Evolutionary conservation across 2,329 filamentous ascomycete species (phyloP).

Genomic region (Rhynchosporium agropyri): DNA sequence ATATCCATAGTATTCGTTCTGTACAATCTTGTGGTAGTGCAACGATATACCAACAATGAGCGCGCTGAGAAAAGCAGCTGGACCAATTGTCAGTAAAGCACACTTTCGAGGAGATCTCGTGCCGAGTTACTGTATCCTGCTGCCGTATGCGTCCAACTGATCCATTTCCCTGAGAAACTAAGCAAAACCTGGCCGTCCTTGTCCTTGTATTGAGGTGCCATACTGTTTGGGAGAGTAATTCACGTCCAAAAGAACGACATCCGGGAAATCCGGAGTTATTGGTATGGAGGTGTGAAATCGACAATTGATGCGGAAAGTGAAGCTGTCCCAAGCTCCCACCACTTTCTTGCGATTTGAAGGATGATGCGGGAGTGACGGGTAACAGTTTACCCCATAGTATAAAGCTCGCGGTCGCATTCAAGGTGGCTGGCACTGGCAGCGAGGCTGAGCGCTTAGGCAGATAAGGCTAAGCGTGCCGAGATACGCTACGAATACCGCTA

Average conservation of each 20-base stretch:
- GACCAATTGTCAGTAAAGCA: conserved; percentile 28
- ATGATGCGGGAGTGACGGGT: conserved; percentile 6
- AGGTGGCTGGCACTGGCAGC: conserved; percentile 1
- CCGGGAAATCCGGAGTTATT: conserved; percentile 34
- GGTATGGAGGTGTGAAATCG: conserved; percentile 21
- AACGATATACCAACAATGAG: conserved; percentile 77
- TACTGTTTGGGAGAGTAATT: conserved; percentile 37
- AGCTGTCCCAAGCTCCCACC: neutral
- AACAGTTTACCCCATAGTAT: conserved; percentile 12
- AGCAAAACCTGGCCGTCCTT: conserved; percentile 65
- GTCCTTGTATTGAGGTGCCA: conserved; percentile 56
- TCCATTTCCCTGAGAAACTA: conserved; percentile 81
- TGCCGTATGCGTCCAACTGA: conserved; percentile 84
- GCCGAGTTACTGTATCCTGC: conserved; percentile 72
- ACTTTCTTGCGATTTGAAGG: conserved; percentile 2
- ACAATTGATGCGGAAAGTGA: conserved; percentile 23
- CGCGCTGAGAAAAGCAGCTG: conserved; percentile 84
- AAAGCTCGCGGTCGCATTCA: neutral
- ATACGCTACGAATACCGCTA: neutral
- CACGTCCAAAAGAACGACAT: conserved; percentile 39
- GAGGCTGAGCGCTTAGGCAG: conserved; percentile 10
- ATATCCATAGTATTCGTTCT: conserved; percentile 95
- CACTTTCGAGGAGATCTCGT: neutral
- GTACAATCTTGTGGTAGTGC: conserved; percentile 95
- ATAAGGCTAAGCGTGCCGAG: conserved; percentile 7